These are phyloP conservation scores for Coniferiporia sulphurascens DNA, from an alignment of 1,284 basidiomycete species.

Conservation along the genomic window DNA sequence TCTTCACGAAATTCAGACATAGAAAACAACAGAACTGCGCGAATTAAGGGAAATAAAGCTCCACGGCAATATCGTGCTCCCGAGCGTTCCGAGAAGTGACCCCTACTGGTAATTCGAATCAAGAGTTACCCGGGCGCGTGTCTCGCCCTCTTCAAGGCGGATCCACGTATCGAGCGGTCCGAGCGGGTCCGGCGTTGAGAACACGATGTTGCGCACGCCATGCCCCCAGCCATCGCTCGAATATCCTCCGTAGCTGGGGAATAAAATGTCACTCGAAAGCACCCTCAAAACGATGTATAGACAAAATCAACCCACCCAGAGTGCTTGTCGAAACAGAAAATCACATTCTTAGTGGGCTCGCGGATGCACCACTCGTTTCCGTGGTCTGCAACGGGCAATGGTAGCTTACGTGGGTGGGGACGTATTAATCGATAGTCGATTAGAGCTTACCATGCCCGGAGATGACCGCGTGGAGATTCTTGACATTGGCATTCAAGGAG, in stretches of 20 bases:
- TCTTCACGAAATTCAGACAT: no score
- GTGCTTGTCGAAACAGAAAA: constrained; percentile 71
- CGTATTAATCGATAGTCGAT: neutral
- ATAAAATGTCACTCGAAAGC: neutral
- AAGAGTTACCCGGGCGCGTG: constrained; percentile 27
- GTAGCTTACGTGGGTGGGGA: neutral
- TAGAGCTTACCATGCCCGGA: constrained; percentile 55
- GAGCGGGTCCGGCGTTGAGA: constrained; percentile 42
- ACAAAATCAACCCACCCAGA: constrained; percentile 45
- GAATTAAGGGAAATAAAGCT: no score
- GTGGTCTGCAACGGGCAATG: constrained; percentile 41
- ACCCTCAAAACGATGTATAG: neutral
- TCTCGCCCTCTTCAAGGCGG: constrained; percentile 45
- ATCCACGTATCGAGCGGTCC: constrained; percentile 57
- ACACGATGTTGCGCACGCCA: constrained; percentile 60
- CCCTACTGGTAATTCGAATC: constrained; percentile 24
- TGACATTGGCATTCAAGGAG: constrained; percentile 50
- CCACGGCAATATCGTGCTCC: no score
- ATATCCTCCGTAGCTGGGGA: constrained; percentile 59
- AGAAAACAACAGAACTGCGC: no score
- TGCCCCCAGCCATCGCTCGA: constrained; percentile 48
- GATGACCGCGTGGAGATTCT: constrained; percentile 59
- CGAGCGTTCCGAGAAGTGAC: neutral
- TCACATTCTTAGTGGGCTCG: constrained; percentile 51
- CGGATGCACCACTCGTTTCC: constrained; percentile 70